Evolutionary conservation across 352 stramenopile genomes (phyloP), one percentile per base, ranked within the genome.

Genomic region (Aphanomyces astaci): DNA sequence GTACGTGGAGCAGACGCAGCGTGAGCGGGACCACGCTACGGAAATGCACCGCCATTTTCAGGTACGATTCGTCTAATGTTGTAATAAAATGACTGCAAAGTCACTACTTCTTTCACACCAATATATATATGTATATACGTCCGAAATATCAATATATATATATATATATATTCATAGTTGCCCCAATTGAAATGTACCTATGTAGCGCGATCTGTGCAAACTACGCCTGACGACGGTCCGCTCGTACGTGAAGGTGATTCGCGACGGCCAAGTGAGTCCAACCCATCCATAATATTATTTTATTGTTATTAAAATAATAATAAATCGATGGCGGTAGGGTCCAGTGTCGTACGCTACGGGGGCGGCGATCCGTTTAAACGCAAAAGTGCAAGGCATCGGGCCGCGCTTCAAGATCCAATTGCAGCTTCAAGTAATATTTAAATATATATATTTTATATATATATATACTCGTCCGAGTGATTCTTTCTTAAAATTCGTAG

Each of bases 1-100:
- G 53, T 97, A 96, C 71, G 89, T 97, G 27, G 91, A 97, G 67
- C 89, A 97, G 70, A 96, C 90, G 17, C 87, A 97, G 66, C 84
- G 91, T 7, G 90, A 97, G 69, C 81, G 89, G 28, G 85, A 97
- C 55, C 82, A 96, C 57, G 87, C 87, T 4, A 88, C 76, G 13
- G 91, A 96, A 69, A 97, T 97, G 81, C 90, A 97, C 66, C 82
- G 87, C 28, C 84, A 91, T 55, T 97, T 97, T 64, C 91, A 97
- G 33, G 64, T 71, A 9, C 53, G 2, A n/a, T 67, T 19, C 19
- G 10, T 11, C n/a, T n/a, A n/a, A n/a, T n/a, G n/a, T n/a, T n/a
- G n/a, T n/a, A n/a, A n/a, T n/a, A n/a, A n/a, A n/a, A n/a, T n/a
- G n/a, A n/a, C n/a, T n/a, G n/a, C n/a, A n/a, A n/a, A n/a, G n/a